Evolutionary conservation across 805 yeast genomes (phyloP), one percentile per base, ranked within the genome.

Genomic region (Myxozyma vanderwaltii): DNA sequence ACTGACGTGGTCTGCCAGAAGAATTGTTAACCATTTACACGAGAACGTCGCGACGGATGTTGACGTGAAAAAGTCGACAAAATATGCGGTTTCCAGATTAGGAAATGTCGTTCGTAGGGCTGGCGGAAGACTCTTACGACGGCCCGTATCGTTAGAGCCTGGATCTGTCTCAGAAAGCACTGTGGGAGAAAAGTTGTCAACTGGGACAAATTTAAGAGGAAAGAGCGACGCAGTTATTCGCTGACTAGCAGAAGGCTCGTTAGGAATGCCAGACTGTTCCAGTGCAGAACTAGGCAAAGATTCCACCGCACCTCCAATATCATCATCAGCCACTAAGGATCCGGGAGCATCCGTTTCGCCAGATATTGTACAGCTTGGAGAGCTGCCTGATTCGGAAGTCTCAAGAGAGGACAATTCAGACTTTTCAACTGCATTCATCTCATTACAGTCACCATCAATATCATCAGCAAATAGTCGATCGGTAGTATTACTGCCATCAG

Each of bases 51-150:
- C 41, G 15, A 57, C 59, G 3, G 54, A 58, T 8, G 64, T 44
- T 21, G 63, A 40, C 17, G 64, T 55, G 44, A 58, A 61, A 39
- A 58, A 38, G 21, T 58, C 64, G 5, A 55, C 51, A 24, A 61
- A 61, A 27, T 26, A n/a, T 24, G 57, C 64, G 5, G 29, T 29
- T 31, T 54, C 46, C 21, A 60, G 53, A 29, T 48, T 51, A 3
- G 63, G 58, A 26, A 59, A 48, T 26, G 29, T 26, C 3, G 31
- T 17, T 13, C 23, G 54, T 8, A 31, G 17, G 4, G 17, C 17
- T 10, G 40, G 8, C 8, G 51, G 41, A 24, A 44, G 23, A 21
- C 48, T 44, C 27, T 26, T 7, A 7, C n/a, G 48, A n/a, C 48
- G 48, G 27, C 2, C 15, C 7, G n/a, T 13, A 17, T 13, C 15